Evolutionary conservation across 2,329 filamentous ascomycete species (phyloP).

Genomic region (Sporothrix sp.): DNA sequence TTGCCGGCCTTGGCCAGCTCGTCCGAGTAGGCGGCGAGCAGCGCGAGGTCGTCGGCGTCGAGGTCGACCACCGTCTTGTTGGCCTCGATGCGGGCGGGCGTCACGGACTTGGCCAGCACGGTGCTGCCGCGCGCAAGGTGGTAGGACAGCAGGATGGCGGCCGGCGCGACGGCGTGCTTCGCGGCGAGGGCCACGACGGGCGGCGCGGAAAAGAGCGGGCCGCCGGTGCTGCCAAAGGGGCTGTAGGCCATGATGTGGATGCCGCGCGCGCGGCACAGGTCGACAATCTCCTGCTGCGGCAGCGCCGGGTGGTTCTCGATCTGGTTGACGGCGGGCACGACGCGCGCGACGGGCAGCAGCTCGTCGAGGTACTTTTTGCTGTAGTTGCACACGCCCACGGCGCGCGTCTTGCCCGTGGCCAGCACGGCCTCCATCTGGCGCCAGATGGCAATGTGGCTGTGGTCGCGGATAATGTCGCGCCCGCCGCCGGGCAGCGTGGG

Average conservation of each 20-base stretch:
- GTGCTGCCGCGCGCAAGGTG: constrained; percentile 60
- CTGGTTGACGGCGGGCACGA: constrained; percentile 59
- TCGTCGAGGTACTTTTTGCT: constrained; percentile 46
- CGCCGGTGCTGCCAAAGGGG: constrained; percentile 54
- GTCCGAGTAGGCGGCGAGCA: constrained; percentile 44
- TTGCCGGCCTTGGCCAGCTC: constrained; percentile 40
- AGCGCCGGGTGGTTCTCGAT: constrained; percentile 65
- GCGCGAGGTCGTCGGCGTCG: constrained; percentile 51
- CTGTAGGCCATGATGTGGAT: constrained; percentile 67
- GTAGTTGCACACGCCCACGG: constrained; percentile 50
- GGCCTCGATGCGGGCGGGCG: constrained; percentile 55
- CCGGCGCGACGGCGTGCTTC: constrained; percentile 51
- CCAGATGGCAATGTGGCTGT: constrained; percentile 69
- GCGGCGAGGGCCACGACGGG: constrained; percentile 54
- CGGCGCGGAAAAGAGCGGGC: constrained; percentile 54
- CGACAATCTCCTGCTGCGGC: constrained; percentile 62
- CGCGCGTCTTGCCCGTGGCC: constrained; percentile 45
- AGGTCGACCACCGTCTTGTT: constrained; percentile 60
- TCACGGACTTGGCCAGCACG: constrained; percentile 66
- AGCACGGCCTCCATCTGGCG: constrained; percentile 62
- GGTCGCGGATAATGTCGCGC: constrained; percentile 59
- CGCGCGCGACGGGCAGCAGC: constrained; percentile 38
- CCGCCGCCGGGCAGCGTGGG: constrained; percentile 64
- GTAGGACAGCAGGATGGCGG: constrained; percentile 59
- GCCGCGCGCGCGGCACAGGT: constrained; percentile 56